phyloP scores from a whole-genome alignment of 352 stramenopile species.

The Globisporangium ultimum region DNA sequence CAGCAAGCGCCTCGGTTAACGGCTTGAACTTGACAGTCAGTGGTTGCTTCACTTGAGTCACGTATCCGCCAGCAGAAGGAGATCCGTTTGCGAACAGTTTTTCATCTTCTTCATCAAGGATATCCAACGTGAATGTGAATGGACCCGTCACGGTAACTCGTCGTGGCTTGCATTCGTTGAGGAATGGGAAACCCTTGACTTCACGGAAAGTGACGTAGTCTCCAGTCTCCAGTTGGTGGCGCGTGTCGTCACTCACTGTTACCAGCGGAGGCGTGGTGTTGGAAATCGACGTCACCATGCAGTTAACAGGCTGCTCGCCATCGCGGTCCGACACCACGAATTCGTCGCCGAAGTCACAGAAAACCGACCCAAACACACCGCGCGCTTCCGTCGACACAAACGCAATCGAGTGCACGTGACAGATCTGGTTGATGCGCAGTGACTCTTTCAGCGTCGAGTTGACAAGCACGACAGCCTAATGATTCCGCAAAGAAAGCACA shows the following conservation, averaged over 20 bases:
- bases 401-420: conserved; percentile 75
- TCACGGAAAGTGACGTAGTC: conserved; percentile 96
- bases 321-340: conserved; percentile 95
- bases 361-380: conserved; percentile 95
- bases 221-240: conserved; percentile 96
- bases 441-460: conserved; percentile 73
- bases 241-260: conserved; percentile 97
- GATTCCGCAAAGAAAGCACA: not conserved
- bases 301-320: conserved; percentile 91
- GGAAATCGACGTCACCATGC: conserved; percentile 93
- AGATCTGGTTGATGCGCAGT: conserved; percentile 79
- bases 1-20: conserved; percentile 76
- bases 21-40: conserved; percentile 92
- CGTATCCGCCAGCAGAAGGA: conserved; percentile 79
- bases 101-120: conserved; percentile 68
- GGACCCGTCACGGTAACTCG: conserved; percentile 86
- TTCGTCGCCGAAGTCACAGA: conserved; percentile 97
- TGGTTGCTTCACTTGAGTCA: conserved; percentile 96
- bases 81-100: conserved; percentile 54
- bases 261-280: conserved; percentile 82
- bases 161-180: conserved; percentile 73
- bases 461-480: conserved; percentile 80
- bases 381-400: conserved; percentile 93
- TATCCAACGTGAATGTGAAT: conserved; percentile 96
- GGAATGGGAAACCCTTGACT: conserved; percentile 89